Conservation (phyloP, 371 early-diverging fungal genomes). For the Parasitella parasitica region DNA sequence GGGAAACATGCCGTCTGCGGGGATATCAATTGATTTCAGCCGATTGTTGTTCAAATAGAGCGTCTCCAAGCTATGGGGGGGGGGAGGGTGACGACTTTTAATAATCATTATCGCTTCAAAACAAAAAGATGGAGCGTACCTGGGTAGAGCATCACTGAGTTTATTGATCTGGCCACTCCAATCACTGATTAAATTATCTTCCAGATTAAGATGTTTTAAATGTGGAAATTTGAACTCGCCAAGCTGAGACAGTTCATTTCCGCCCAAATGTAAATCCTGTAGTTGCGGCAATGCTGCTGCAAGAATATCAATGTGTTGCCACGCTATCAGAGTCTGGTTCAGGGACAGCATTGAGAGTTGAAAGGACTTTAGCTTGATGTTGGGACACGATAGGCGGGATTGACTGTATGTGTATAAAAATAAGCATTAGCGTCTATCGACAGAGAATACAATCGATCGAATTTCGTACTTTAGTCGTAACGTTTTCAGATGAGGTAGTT, state of each 20-base stretch:
- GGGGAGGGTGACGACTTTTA: too few relatives aligned
- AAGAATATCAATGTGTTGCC: conserved; percentile 40
- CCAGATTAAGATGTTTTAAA: conserved; percentile 64
- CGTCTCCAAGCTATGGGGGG: conserved; percentile 30
- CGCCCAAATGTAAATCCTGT: conserved; percentile 67
- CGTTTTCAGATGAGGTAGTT: conserved; percentile 55
- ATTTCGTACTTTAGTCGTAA: conserved; percentile 64
- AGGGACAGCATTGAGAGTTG: conserved; percentile 31
- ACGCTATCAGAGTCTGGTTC: conserved; percentile 20
- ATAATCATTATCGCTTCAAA: not conserved
- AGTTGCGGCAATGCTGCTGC: conserved; percentile 55
- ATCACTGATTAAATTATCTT: conserved; percentile 57
- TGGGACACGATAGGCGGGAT: conserved; percentile 31
- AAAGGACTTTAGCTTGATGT: conserved; percentile 39
- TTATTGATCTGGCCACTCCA: conserved; percentile 48
- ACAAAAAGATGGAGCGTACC: not conserved
- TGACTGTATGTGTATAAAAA: conserved; percentile 10
- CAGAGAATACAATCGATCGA: too few relatives aligned
- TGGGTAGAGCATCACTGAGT: not conserved
- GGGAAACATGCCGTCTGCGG: conserved; percentile 18
- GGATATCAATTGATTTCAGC: not conserved
- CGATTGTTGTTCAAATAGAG: conserved; percentile 54
- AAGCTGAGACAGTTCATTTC: conserved; percentile 51
- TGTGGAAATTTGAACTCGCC: conserved; percentile 34
- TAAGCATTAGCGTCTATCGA: not conserved